Percentiles rank a stretch among this genome's conserved stretches.
Conservation (phyloP, 345 rosid genomes). For the Lagerstroemia speciosa region DNA sequence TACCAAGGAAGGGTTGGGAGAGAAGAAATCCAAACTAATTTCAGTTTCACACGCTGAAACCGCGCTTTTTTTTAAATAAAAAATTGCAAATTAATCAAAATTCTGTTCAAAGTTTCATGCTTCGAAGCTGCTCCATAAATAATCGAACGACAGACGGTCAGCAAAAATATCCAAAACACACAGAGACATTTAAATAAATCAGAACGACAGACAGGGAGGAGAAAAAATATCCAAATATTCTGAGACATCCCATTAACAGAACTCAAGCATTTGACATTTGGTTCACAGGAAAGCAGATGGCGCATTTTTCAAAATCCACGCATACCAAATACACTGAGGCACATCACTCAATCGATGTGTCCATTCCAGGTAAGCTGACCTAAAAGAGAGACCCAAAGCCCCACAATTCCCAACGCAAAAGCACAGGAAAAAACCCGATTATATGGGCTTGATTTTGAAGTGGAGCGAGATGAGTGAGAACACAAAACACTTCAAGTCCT, state of each 20-base stretch:
- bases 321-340: neutral
- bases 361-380: neutral
- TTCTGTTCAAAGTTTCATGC: too few relatives aligned
- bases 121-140: too few relatives aligned
- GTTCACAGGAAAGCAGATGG: neutral
- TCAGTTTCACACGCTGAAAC: too few relatives aligned
- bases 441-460: slow-evolving; percentile 99
- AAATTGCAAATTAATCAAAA: too few relatives aligned
- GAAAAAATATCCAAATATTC: neutral
- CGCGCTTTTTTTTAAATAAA: too few relatives aligned
- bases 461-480: slow-evolving; percentile 99
- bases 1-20: too few relatives aligned
- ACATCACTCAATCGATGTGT: neutral
- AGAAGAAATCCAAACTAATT: too few relatives aligned
- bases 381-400: neutral
- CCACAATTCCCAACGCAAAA: neutral
- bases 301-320: neutral
- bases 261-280: too few relatives aligned
- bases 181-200: too few relatives aligned
- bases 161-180: too few relatives aligned
- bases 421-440: neutral
- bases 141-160: too few relatives aligned
- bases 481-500: slow-evolving; percentile 98
- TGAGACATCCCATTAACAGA: neutral
- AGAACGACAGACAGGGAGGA: too few relatives aligned